Evolutionary conservation across 768 basidiomycete genomes (phyloP), one percentile per base, ranked within the genome.

Genomic region (Kwoniella heveanensis): DNA sequence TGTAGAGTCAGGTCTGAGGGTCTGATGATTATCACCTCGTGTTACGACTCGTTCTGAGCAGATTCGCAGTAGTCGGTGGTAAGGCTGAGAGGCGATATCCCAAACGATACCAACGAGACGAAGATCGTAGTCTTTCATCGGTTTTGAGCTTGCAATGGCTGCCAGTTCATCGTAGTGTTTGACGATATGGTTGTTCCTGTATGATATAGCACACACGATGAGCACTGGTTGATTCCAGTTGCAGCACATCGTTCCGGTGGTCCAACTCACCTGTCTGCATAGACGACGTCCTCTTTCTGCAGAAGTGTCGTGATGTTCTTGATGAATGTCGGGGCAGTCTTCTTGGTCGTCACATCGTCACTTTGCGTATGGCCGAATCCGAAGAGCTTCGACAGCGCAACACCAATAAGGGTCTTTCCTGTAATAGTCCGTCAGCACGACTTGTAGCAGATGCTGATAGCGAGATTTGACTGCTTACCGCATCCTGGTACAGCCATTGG

Each of bases 401-500:
- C 82, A 0, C 90, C 84, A 13, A 98, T 83, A 0, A 90, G 81
- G 0, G 94, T 98, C 83, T 97, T 98, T 27, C 93, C 92, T 92
- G 70, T 21, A 50, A 10, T n/a, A 2, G 24, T 21, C 25, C n/a
- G 46, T 17, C 24, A 60, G 61, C 29, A 15, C 8, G 27, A 24
- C 61, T 46, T 36, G 21, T 26, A n/a, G 2, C 53, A 4, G 27
- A 48, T 26, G 39, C 26, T 44, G 10, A 19, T 3, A 44, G 25
- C 7, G 32, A 32, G 13, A 32, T 5, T 6, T 32, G 32, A 32
- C 7, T 21, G 82, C 90, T 64, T 67, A 91, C 94, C 95, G 76
- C 90, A 92, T 15, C 95, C 95, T 32, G 95, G 95, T 47, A 97
- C 84, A 8, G 92, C 95, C 21, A 97, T 81, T 0, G 95, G 92